Percentiles rank a stretch among this genome's conserved stretches.
phyloP scores from a whole-genome alignment of 2,329 filamentous ascomycete genomes.

The Xylaria sp. region DNA sequence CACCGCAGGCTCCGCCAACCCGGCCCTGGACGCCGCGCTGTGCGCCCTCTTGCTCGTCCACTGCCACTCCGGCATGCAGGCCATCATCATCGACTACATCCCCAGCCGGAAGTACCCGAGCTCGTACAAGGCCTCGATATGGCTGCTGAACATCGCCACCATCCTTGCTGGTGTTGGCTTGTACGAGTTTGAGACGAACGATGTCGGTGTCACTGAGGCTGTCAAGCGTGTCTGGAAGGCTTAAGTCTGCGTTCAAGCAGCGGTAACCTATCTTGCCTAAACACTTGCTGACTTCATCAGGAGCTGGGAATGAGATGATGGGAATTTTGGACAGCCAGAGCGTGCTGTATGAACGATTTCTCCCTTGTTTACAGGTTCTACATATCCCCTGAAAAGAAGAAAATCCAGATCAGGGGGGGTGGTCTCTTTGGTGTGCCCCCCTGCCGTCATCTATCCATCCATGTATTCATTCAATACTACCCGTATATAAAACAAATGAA shows the following conservation, averaged over 20 bases:
- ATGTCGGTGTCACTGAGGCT: constrained; percentile 87
- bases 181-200: constrained; percentile 99
- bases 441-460: neutral
- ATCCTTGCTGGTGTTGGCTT: constrained; percentile 78
- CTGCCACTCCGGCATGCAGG: constrained; percentile 93
- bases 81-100: constrained; percentile 86
- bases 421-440: neutral
- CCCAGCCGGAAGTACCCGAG: constrained; percentile 65
- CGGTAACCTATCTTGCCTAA: neutral
- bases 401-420: neutral
- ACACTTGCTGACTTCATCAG: no score
- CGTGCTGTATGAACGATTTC: no score
- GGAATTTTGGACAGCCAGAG: no score
- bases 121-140: constrained; percentile 61
- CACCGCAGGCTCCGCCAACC: constrained; percentile 85
- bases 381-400: neutral
- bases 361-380: neutral
- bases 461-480: constrained; percentile 27
- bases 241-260: neutral
- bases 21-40: constrained; percentile 77
- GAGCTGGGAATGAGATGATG: neutral
- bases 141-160: constrained; percentile 74
- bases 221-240: constrained; percentile 88
- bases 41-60: constrained; percentile 81
- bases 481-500: constrained; percentile 19